A percentile compares a stretch with the other conserved stretches of the same genome.
phyloP scores from a whole-genome alignment of 345 rosid genomes.

The Xanthoceras sorbifolium region DNA sequence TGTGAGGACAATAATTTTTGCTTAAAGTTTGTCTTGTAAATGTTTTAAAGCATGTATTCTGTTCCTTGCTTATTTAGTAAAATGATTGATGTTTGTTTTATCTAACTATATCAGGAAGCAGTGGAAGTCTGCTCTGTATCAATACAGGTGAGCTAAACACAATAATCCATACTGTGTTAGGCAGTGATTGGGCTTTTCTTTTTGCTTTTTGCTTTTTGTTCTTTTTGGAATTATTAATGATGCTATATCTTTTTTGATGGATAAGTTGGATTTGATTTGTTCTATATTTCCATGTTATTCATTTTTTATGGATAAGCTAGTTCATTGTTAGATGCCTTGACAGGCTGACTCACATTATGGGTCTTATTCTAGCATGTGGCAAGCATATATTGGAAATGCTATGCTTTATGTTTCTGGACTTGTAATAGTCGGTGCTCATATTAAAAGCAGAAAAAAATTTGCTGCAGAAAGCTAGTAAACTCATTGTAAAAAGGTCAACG shows the following conservation, averaged over 20 bases:
- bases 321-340: not conserved
- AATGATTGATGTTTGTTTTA: conserved; percentile 17
- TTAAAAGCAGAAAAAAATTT: conserved; percentile 16
- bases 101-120: conserved; percentile 74
- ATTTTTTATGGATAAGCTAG: not conserved
- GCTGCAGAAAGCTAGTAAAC: conserved; percentile 87
- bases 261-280: not conserved
- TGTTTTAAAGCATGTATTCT: not conserved
- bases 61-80: conserved; percentile 18
- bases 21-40: conserved; percentile 11
- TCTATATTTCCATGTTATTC: not conserved
- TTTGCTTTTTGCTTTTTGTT: not conserved
- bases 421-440: conserved; percentile 1
- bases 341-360: not conserved
- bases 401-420: conserved; percentile 1
- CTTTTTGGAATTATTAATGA: not conserved
- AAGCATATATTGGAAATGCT: conserved; percentile 6
- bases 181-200: conserved; percentile 9
- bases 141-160: conserved; percentile 70
- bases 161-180: not conserved
- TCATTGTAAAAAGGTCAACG: conserved; percentile 71
- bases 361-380: not conserved
- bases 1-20: conserved; percentile 15
- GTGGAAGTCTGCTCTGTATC: conserved; percentile 90
- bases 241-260: not conserved